Conservation (phyloP, 2,329 filamentous ascomycete genomes). For the Colletotrichum sp. region DNA sequence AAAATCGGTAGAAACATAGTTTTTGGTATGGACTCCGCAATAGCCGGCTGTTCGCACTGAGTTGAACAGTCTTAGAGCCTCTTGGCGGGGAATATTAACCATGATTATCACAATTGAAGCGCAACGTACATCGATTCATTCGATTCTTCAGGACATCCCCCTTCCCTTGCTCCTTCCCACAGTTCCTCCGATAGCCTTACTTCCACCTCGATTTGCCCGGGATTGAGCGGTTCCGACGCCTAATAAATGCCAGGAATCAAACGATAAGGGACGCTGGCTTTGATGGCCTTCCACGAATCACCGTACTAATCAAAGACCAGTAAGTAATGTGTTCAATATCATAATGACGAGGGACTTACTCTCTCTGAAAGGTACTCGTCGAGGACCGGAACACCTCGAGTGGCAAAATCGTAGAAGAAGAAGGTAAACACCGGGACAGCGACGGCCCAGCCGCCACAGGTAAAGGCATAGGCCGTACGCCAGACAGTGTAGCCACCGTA, state of each 20-base stretch:
- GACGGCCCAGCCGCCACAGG: not conserved
- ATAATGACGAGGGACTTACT: not conserved
- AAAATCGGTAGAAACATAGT: not conserved
- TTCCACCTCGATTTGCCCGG: not conserved
- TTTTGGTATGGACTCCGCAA: too few species aligned
- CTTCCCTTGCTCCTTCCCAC: not conserved
- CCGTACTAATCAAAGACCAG: not conserved
- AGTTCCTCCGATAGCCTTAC: not conserved
- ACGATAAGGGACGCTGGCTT: not conserved
- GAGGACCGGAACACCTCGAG: not conserved
- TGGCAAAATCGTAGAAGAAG: not conserved
- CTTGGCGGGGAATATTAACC: too few species aligned
- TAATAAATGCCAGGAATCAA: not conserved
- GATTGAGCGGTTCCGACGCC: not conserved
- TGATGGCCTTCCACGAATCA: not conserved
- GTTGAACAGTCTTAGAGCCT: too few species aligned
- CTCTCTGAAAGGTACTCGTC: not conserved
- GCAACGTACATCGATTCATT: not conserved
- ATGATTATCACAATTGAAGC: not conserved
- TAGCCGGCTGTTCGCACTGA: too few species aligned
- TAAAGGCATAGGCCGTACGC: not conserved
- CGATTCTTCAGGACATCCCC: not conserved
- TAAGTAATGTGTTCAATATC: not conserved
- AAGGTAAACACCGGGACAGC: not conserved
- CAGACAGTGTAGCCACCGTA: not conserved